phyloP scores from a whole-genome alignment of 2,329 filamentous ascomycete genomes.

The Ascochyta rabiei region DNA sequence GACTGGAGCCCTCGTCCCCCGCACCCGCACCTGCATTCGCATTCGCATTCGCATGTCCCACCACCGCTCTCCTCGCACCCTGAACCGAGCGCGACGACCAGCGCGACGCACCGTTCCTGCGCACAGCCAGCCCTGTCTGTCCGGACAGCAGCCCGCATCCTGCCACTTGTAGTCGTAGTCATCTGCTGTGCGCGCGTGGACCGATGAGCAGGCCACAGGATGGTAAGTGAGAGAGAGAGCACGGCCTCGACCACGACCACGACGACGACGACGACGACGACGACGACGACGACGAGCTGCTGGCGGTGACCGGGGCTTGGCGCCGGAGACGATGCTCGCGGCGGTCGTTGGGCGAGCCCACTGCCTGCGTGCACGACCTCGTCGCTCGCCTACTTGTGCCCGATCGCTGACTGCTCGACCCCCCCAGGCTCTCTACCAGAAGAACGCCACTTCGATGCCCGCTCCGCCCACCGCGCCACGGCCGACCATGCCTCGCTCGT shows the following conservation, averaged over 20 bases:
- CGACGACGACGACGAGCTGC: too few relatives aligned
- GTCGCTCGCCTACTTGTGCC: slow-evolving; percentile 21
- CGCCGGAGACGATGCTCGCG: too few relatives aligned
- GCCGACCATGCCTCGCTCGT: slow-evolving; percentile 47
- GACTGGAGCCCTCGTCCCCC: slow-evolving; percentile 7
- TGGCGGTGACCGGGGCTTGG: too few relatives aligned
- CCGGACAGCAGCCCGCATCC: slow-evolving; percentile 1
- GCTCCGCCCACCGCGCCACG: slow-evolving; percentile 25
- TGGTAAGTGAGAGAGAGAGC: slow-evolving; percentile 11
- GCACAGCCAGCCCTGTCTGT: slow-evolving; percentile 12
- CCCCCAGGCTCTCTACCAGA: slow-evolving; percentile 44
- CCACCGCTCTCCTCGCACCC: slow-evolving; percentile 4
- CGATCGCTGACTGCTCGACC: slow-evolving; percentile 33
- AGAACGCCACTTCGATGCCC: slow-evolving; percentile 35
- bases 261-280: too few relatives aligned
- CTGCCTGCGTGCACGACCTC: background rate
- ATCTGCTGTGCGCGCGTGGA: slow-evolving; percentile 12
- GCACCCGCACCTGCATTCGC: too few relatives aligned
- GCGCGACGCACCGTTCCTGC: slow-evolving; percentile 10
- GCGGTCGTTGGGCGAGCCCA: background rate
- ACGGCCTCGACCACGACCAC: too few relatives aligned
- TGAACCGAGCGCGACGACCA: slow-evolving; percentile 9
- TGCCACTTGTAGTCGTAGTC: slow-evolving; percentile 7
- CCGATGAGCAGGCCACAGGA: slow-evolving; percentile 21
- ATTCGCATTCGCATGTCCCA: slow-evolving; percentile 21